phyloP scores from a whole-genome alignment of 768 basidiomycete species.

The Mycena rosella region DNA sequence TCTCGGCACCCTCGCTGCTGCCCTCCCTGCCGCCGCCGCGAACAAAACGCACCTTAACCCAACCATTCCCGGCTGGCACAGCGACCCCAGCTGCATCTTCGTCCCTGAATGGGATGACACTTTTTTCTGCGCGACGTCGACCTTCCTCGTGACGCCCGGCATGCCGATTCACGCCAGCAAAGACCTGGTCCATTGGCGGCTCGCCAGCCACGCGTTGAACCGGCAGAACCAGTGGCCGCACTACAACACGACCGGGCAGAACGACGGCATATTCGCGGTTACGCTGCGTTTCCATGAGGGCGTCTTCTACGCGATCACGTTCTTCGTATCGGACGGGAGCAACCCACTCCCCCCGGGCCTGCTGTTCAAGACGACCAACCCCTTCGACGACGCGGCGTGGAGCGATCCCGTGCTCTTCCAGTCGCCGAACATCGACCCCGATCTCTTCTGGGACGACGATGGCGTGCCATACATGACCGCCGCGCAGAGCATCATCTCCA shows the following conservation, averaged over 20 bases:
- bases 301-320: constrained; percentile 30
- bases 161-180: constrained; percentile 42
- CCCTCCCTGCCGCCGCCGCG: constrained; percentile 16
- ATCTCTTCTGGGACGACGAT: constrained; percentile 35
- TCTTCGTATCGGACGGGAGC: constrained; percentile 30
- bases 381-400: constrained; percentile 32
- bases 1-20: constrained; percentile 8
- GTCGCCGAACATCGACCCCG: constrained; percentile 27
- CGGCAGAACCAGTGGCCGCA: constrained; percentile 31
- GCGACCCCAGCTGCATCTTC: constrained; percentile 43
- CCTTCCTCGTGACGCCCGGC: constrained; percentile 45
- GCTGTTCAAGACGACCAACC: constrained; percentile 29
- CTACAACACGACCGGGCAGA: constrained; percentile 31
- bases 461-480: constrained; percentile 38
- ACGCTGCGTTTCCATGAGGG: constrained; percentile 31
- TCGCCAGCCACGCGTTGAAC: constrained; percentile 37
- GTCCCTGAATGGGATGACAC: constrained; percentile 40
- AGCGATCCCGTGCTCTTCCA: constrained; percentile 28
- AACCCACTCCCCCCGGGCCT: constrained; percentile 28
- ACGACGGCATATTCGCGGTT: constrained; percentile 30
- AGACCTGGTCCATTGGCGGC: constrained; percentile 43
- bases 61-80: constrained; percentile 38
- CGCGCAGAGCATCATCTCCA: constrained; percentile 40
- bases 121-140: constrained; percentile 44
- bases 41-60: constrained; percentile 32